Evolutionary conservation across 2,329 filamentous ascomycete genomes (phyloP).

Genomic region (Aspergillus spinulosporus): DNA sequence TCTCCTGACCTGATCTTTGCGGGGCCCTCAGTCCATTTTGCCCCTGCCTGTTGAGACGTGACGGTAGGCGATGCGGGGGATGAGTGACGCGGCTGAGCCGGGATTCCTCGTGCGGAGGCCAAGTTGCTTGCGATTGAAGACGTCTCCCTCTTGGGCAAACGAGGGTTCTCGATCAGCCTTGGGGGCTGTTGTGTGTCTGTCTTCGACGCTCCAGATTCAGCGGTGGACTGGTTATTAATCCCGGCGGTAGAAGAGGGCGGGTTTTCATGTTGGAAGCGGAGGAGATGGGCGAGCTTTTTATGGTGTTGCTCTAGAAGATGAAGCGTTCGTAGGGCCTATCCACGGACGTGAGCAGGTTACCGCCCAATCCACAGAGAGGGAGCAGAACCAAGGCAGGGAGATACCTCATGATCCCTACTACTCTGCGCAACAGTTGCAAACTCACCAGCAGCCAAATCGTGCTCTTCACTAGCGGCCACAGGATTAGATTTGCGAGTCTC

Average conservation of each 20-base stretch:
- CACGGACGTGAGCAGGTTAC: neutral
- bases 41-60: slow-evolving; percentile 71
- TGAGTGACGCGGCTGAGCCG: slow-evolving; percentile 54
- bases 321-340: slow-evolving; percentile 80
- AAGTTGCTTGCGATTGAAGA: slow-evolving; percentile 88
- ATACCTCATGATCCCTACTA: slow-evolving; percentile 63
- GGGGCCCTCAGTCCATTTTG: slow-evolving; percentile 63
- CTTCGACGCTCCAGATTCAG: slow-evolving; percentile 26
- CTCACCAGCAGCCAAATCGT: slow-evolving; percentile 82
- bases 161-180: slow-evolving; percentile 41
- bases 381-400: slow-evolving; percentile 8
- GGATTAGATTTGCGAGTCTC: slow-evolving; percentile 69
- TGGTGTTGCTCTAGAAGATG: slow-evolving; percentile 86
- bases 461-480: slow-evolving; percentile 80
- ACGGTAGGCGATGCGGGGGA: slow-evolving; percentile 71
- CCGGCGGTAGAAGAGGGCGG: slow-evolving; percentile 36
- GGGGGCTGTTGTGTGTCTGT: slow-evolving; percentile 40
- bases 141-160: slow-evolving; percentile 64
- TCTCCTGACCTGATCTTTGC: slow-evolving; percentile 41
- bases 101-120: slow-evolving; percentile 80
- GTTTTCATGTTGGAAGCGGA: slow-evolving; percentile 67
- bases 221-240: slow-evolving; percentile 21
- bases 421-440: slow-evolving; percentile 78
- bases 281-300: slow-evolving; percentile 74
- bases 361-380: neutral